Evolutionary conservation across 169 alveolate genomes (phyloP), one percentile per base, ranked within the genome.

Genomic region (Cardiosporidium cionae): DNA sequence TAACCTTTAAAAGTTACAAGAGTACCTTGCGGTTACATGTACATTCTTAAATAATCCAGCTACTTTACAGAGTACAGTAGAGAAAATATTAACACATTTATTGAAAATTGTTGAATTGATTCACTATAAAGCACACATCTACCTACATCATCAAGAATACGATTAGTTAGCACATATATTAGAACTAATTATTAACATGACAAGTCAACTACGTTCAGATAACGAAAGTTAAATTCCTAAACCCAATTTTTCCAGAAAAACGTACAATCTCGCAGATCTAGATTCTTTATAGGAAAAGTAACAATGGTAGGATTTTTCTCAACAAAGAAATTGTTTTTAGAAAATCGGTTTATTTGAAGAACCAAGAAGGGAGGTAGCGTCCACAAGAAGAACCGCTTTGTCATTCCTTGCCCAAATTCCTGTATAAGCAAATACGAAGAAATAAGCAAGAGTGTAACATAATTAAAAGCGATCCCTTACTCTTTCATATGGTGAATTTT

Each of bases 251-350:
- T 6, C 1, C 5, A 0, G 53, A 6, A 63, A 22, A 29, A 37
- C 77, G 79, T 58, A 88, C 94, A 89, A 34, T 84, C 91, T 37
- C 80, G 70, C 53, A 94, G 84, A 80, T 93, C 97, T 32, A 94
- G 85, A 79, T 93, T 91, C 70, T 93, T 94, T 66, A 96, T 79
- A 6, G 99, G 99, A 79, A 97, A 96, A 54, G 96, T 93, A 74
- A 96, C 98, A 67, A 97, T 91, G n/a, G 99, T 96, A n/a, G 98
- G 97, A 72, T 97, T 97, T 86, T 97, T 97, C 81, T 97, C 99
- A 32, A 92, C 83, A 84, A 94, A 95, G 88, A 94, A 94, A 75
- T 95, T 94, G 87, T 96, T 94, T 76, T 90, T 92, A 16, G 92
- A 85, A 86, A 97, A 97, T 79, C 99, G 87, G 74, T 94, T 91